Base-by-base conservation (phyloP, 1,139 yeast species). In the Pichia sp. region DNA sequence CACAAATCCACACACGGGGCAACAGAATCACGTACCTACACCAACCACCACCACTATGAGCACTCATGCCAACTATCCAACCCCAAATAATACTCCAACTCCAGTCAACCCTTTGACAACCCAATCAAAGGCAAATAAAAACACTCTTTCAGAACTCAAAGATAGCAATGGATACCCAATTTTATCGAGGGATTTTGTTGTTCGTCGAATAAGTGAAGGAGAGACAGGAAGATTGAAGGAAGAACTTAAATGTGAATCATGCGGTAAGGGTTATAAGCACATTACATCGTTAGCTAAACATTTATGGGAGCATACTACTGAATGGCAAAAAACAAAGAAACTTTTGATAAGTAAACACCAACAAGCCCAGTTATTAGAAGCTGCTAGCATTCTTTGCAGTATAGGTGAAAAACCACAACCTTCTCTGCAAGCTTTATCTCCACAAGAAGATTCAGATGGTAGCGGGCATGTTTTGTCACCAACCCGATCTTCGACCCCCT, bases 211-310 rank as follows among this genome's bases (percentile, higher is more conserved):
- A 44, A 79, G 87, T 45, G 95, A 85, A 61, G 95, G 95, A 38
- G 95, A 85, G 61, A 77, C 87, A 2, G 95, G 95, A 8, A 65
- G 95, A 44, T 69, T 85, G 44, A 85, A 85, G 61, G 94, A 85
- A 59, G 90, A 84, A 57, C 72, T 85, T 51, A 81, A 82, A 56
- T 85, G 95, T 66, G 94, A 85, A 62, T 87, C 94, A 3, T 85
- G 95, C 58, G 95, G 95, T 9, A 85, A 86, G 61, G 94, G 94
- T 11, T 85, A 85, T 61, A 86, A 85, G 60, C 95, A 85, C 64
- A 82, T 85, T 8, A 80, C 90, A 2, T 82, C 92, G 27, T 70
- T 85, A 49, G 95, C 73, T 53, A 86, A 75, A 73, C 88, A 74
- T 66, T 69, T 71, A 59, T 90, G 95, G 85, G 85, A 79, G 72